Evolutionary conservation across 768 basidiomycete genomes (phyloP), one percentile per base, ranked within the genome.

Genomic region (Auricularia sp.): DNA sequence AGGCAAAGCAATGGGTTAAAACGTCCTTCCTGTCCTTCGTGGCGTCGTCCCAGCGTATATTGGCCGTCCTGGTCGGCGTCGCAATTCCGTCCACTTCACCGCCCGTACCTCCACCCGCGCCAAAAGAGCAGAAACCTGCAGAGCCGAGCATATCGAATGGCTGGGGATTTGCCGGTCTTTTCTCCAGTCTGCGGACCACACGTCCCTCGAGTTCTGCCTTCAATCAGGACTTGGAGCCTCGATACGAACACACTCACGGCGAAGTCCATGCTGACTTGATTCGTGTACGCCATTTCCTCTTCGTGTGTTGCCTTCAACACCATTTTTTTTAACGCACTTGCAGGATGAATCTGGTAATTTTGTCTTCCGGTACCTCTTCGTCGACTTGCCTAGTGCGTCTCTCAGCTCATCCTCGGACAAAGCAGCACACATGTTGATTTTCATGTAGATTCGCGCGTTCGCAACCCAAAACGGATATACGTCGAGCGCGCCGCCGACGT

Each of bases 291-390:
- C n/a, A 58, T 36, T 44, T 62, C 12, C 56, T 59, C 0, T 35
- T 1, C 23, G 12, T n/a, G 23, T 33, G 10, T 39, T 21, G 7
- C 6, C 3, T 12, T 54, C 1, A 39, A 10, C 3, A 64, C 62
- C 64, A 59, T 39, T 58, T 62, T n/a, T n/a, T n/a, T n/a, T n/a
- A n/a, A 23, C 67, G 62, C 64, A 63, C 36, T 39, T 33, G 56
- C 71, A 91, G 90, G 87, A 90, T 67, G 82, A 83, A 61, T 82
- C 87, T 62, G 90, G 90, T 7, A 85, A 87, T 71, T 93, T 89
- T 71, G 82, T 86, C 64, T 88, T 88, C 73, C 81, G 86, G 61
- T 91, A 91, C 73, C 78, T 92, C 61, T 78, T 91, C 54, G 80
- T 92, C 51, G 90, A 92, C 74, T 81, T 92, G 64, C 90, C 90